These are phyloP conservation scores for Phoma herbarum DNA, from an alignment of 2,329 filamentous ascomycete genomes.

Conservation along the genomic window DNA sequence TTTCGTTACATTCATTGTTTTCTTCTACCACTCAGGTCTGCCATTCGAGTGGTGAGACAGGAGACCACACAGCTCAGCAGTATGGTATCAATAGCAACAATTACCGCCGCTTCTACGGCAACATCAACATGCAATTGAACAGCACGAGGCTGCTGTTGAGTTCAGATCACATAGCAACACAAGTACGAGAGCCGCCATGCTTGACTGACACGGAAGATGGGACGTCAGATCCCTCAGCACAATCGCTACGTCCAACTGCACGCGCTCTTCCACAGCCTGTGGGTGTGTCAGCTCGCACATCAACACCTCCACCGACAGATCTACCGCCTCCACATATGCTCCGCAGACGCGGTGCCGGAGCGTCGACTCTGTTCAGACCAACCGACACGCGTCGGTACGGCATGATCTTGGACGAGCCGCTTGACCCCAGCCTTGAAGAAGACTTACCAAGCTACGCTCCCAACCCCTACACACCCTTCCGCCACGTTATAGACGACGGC, in stretches of 20 bases:
- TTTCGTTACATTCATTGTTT: slow-evolving; percentile 12
- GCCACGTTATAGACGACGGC: background rate
- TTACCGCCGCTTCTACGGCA: slow-evolving; percentile 1
- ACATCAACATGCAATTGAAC: slow-evolving; percentile 5
- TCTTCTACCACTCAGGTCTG: slow-evolving; percentile 4
- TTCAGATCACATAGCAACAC: slow-evolving; percentile 8
- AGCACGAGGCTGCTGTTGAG: slow-evolving; percentile 5
- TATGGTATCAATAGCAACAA: background rate
- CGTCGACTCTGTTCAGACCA: background rate
- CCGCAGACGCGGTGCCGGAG: background rate
- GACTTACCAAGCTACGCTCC: slow-evolving; percentile 1
- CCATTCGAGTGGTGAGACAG: background rate
- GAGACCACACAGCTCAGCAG: background rate
- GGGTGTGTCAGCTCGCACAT: background rate
- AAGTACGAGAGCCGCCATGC: background rate
- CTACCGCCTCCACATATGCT: background rate
- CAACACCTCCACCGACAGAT: background rate
- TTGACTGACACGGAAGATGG: background rate
- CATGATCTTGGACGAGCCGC: background rate
- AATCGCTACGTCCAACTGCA: background rate
- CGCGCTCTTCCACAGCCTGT: background rate
- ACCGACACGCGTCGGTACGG: slow-evolving; percentile 17
- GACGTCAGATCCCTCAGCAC: background rate
- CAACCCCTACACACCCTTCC: background rate
- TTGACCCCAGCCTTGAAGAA: background rate